These are phyloP conservation scores for Gypsophila paniculata DNA, from an alignment of 179 eudicot species.

Conservation along the genomic window DNA sequence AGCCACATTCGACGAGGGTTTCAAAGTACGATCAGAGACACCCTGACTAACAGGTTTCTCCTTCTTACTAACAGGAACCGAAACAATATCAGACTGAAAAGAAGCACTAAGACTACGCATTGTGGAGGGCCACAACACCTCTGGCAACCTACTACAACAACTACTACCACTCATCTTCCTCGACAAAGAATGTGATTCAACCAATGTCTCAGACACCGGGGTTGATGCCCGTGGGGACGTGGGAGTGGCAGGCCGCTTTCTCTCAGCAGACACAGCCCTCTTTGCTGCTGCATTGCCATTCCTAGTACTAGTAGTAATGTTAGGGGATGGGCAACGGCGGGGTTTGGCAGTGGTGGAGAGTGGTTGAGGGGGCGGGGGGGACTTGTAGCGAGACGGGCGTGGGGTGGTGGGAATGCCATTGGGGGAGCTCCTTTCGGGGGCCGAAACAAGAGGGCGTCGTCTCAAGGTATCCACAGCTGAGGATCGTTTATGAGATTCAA, in stretches of 20 bases:
- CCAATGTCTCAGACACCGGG: conserved; percentile 56
- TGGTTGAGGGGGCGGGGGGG: conserved; percentile 39
- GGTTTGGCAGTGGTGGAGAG: conserved; percentile 33
- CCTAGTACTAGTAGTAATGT: conserved; percentile 38
- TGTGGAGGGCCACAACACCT: conserved; percentile 87
- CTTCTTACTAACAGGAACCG: conserved; percentile 62
- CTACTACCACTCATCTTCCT: conserved; percentile 38
- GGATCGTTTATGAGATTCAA: conserved; percentile 45
- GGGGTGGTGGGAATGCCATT: conserved; percentile 42
- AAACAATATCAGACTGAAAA: conserved; percentile 70
- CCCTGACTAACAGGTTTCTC: conserved; percentile 64
- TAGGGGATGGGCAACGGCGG: conserved; percentile 68
- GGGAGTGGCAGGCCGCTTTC: conserved; percentile 73
- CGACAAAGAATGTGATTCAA: conserved; percentile 40
- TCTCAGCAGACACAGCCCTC: conserved; percentile 82
- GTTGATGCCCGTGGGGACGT: conserved; percentile 64
- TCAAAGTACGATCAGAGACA: conserved; percentile 64
- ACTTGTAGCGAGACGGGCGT: conserved; percentile 58
- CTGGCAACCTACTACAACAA: conserved; percentile 51
- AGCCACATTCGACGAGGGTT: conserved; percentile 59
- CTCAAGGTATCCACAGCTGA: conserved; percentile 55
- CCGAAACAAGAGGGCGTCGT: conserved; percentile 40
- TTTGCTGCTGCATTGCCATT: conserved; percentile 40
- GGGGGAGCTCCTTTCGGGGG: conserved; percentile 42
- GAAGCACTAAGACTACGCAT: conserved; percentile 88